Evolutionary conservation across 106 monocot species (phyloP), one percentile per base, ranked within the genome.

Genomic region (Hemerocallis citrina): DNA sequence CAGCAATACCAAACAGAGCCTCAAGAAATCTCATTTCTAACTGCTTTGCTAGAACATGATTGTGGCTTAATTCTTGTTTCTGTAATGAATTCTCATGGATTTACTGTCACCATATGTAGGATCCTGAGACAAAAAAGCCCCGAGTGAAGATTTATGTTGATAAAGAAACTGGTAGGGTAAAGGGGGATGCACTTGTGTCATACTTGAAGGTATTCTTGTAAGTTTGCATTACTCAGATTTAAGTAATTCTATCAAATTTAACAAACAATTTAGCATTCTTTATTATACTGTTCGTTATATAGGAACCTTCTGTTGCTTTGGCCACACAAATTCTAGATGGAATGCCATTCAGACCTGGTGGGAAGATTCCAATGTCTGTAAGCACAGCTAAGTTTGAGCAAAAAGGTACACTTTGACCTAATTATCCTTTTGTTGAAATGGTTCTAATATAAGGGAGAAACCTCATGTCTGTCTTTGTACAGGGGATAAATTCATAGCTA

Each of bases 241-340:
- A 34, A 37, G 40, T 31, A 31, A 32, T 54, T 29, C n/a, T 35
- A 44, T 64, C 36, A 34, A 7, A 47, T 56, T 41, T 55, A 43
- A 29, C 36, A 46, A 33, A 45, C 14, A 56, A 23, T 32, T 57
- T 32, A 54, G 32, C 8, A 32, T 31, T 54, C 16, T 7, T n/a
- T 31, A 54, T 29, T n/a, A 5, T 1, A 15, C 0, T n/a, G 14
- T 27, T 46, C 12, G 67, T 19, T 64, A 4, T 55, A 52, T 55
- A 34, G 98, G 98, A 98, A 58, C 98, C 98, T 43, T 92, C 98
- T 68, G 98, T 98, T 73, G 88, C 70, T 60, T 71, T 92, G 52
- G 98, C 98, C 51, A 56, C 74, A 35, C 81, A 92, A 92, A 58
- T 98, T 66, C 88, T 98, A 75, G 98, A 98, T 74, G 92, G 88